phyloP scores from a whole-genome alignment of 2,329 filamentous ascomycete genomes.

The Aspergillus piperis region DNA sequence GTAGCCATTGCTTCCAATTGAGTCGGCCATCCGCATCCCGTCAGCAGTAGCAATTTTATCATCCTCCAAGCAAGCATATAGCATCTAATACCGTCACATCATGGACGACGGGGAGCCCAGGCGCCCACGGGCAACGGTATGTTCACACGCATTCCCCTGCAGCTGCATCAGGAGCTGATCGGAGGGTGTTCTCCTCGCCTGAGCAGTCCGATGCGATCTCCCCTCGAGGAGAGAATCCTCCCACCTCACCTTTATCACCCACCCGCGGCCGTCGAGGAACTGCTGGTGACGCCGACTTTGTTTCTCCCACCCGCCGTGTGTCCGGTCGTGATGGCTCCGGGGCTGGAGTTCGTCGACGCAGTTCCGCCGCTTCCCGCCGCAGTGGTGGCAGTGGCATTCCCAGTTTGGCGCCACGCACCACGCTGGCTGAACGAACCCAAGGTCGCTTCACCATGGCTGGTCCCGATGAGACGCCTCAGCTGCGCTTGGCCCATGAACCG shows the following conservation, averaged over 20 bases:
- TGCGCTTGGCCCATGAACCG: slow-evolving; percentile 41
- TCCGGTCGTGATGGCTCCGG: slow-evolving; percentile 6
- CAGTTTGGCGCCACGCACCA: slow-evolving; percentile 29
- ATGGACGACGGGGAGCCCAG: not conserved
- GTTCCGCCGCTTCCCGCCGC: slow-evolving; percentile 23
- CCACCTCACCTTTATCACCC: slow-evolving; percentile 10
- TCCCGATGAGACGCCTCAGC: slow-evolving; percentile 33
- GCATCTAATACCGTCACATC: not conserved
- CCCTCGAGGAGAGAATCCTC: slow-evolving; percentile 1
- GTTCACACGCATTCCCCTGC: not conserved
- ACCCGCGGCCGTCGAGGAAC: slow-evolving; percentile 8
- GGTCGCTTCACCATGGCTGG: slow-evolving; percentile 37
- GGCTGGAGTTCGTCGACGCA: slow-evolving; percentile 22
- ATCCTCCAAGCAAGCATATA: not conserved
- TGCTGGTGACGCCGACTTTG: slow-evolving; percentile 11
- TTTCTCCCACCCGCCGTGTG: slow-evolving; percentile 18
- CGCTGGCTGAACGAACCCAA: slow-evolving; percentile 31
- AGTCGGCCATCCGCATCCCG: not conserved
- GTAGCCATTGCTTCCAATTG: no score
- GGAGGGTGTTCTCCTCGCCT: not conserved
- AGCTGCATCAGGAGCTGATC: not conserved
- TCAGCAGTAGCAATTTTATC: not conserved
- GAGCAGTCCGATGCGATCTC: slow-evolving; percentile 15
- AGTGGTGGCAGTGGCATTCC: slow-evolving; percentile 22
- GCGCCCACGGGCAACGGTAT: slow-evolving; percentile 18